Evolutionary conservation across 106 monocot species (phyloP).

Genomic region (Xerophyta viscosa): DNA sequence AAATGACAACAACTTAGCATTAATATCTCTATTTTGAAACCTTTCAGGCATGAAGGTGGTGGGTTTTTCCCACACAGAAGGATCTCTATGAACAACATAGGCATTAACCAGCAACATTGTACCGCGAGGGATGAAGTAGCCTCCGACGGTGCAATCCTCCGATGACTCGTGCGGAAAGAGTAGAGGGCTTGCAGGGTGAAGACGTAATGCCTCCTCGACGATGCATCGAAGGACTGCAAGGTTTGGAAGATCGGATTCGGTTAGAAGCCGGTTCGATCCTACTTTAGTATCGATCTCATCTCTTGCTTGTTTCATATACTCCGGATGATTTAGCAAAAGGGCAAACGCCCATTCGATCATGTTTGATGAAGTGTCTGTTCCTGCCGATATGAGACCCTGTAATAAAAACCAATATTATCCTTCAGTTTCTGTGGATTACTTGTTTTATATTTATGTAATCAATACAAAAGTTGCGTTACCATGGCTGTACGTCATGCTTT

Average conservation of each 20-base stretch:
- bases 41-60: constrained; percentile 22
- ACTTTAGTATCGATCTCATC: constrained; percentile 13
- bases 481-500: too few species aligned
- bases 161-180: constrained; percentile 19
- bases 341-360: constrained; percentile 23
- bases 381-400: constrained; percentile 10
- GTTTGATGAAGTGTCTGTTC: constrained; percentile 8
- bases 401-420: too few species aligned
- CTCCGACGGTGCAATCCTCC: constrained; percentile 12
- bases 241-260: constrained; percentile 9
- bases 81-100: constrained; percentile 16
- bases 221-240: constrained; percentile 14
- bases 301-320: neutral
- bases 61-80: constrained; percentile 12
- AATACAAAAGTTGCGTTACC: too few species aligned
- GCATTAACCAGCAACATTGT: constrained; percentile 22
- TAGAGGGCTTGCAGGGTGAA: constrained; percentile 12
- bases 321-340: constrained; percentile 10
- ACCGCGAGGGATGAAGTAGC: constrained; percentile 9
- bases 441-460: too few species aligned
- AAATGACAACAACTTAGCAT: constrained; percentile 9
- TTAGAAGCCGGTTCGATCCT: neutral
- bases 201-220: constrained; percentile 9
- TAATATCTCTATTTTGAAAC: constrained; percentile 5
- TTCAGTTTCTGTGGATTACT: too few species aligned